Evolutionary conservation across 352 stramenopile species (phyloP).

Genomic region (Globisporangium nunn): DNA sequence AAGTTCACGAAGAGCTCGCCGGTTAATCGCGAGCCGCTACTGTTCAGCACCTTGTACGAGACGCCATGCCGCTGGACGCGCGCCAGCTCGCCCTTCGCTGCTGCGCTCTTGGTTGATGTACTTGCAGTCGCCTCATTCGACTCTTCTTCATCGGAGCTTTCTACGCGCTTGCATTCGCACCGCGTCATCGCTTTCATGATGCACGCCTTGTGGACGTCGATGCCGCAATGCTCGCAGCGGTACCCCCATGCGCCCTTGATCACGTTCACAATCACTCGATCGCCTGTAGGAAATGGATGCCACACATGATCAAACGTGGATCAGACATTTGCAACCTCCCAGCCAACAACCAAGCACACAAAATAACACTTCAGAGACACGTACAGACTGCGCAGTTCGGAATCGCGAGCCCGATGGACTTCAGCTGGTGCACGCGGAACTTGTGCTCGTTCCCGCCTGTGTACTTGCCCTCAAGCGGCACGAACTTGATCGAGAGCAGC

Average conservation of each 20-base stretch:
- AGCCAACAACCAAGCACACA: no score
- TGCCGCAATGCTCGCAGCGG: slow-evolving; percentile 68
- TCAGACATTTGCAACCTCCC: not conserved
- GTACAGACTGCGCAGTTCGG: slow-evolving; percentile 70
- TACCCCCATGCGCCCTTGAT: slow-evolving; percentile 78
- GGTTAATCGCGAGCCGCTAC: slow-evolving; percentile 24
- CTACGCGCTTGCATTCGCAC: slow-evolving; percentile 44
- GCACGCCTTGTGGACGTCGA: slow-evolving; percentile 81
- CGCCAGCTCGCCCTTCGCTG: slow-evolving; percentile 1
- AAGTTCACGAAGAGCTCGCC: slow-evolving; percentile 74
- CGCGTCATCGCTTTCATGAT: slow-evolving; percentile 85
- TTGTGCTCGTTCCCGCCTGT: slow-evolving; percentile 67
- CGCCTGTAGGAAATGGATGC: slow-evolving; percentile 23
- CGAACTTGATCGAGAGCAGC: slow-evolving; percentile 73
- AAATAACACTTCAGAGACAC: slow-evolving; percentile 5
- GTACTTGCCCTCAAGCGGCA: slow-evolving; percentile 54
- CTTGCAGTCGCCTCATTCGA: slow-evolving; percentile 1
- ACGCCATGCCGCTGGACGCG: slow-evolving; percentile 18
- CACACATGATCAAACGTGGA: not conserved
- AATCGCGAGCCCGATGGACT: slow-evolving; percentile 78
- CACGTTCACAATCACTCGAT: slow-evolving; percentile 81
- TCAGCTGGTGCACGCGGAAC: slow-evolving; percentile 83
- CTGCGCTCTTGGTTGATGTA: slow-evolving; percentile 1
- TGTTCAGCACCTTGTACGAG: slow-evolving; percentile 43
- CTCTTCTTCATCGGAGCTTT: not conserved